phyloP scores from a whole-genome alignment of 805 yeast species.

The Zygosaccharomyces lentus region DNA sequence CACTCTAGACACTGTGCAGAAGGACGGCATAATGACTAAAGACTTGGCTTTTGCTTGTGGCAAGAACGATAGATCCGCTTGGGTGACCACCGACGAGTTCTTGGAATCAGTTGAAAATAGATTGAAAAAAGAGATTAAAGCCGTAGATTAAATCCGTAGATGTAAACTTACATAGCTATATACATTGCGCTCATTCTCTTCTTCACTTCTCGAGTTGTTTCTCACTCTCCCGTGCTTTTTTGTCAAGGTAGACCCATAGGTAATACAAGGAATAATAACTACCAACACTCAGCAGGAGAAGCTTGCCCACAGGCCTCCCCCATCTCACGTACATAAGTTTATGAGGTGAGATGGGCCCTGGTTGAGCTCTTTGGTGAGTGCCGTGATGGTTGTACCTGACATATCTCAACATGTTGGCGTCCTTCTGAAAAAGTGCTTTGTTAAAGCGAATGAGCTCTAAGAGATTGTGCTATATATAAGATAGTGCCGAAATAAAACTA shows the following conservation, averaged over 20 bases:
- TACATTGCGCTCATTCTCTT: neutral
- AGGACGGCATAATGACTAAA: conserved; percentile 76
- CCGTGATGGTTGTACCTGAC: neutral
- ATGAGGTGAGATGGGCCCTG: conserved; percentile 17
- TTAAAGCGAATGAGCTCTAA: neutral
- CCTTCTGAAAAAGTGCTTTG: neutral
- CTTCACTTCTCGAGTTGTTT: conserved; percentile 1
- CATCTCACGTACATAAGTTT: conserved; percentile 43
- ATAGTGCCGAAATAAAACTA: neutral
- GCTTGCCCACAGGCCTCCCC: conserved; percentile 44
- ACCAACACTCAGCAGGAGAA: conserved; percentile 41
- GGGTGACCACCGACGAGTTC: conserved; percentile 72
- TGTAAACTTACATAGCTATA: conserved; percentile 10
- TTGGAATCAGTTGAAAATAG: conserved; percentile 70
- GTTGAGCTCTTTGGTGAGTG: neutral
- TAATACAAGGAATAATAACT: conserved; percentile 46
- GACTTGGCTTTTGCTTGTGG: conserved; percentile 74
- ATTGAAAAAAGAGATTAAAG: conserved; percentile 38
- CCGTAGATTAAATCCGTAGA: conserved; percentile 31
- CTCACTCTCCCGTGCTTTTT: conserved; percentile 16
- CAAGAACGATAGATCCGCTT: conserved; percentile 53
- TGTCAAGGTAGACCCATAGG: conserved; percentile 43
- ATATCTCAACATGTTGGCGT: neutral
- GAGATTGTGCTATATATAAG: conserved; percentile 1
- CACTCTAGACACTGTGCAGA: conserved; percentile 67